phyloP scores from a whole-genome alignment of 2,329 filamentous ascomycete genomes.

The Magnaporthiopsis poae region DNA sequence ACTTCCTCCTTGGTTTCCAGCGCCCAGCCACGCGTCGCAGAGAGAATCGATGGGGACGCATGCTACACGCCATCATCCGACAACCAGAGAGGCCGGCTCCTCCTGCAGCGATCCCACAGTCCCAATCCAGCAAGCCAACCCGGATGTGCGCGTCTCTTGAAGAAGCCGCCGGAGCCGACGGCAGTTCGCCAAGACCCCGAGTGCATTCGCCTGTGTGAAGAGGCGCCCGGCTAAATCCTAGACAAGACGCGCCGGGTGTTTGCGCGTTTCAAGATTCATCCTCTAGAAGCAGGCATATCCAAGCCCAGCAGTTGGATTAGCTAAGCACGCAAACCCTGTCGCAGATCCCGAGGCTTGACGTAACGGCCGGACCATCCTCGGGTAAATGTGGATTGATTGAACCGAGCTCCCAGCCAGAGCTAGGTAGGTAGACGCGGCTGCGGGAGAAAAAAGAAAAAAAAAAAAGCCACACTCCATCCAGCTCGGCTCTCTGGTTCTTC shows the following conservation, averaged over 20 bases:
- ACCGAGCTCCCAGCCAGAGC: not conserved
- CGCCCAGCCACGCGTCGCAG: too few relatives aligned
- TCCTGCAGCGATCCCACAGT: not conserved
- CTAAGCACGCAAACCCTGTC: not conserved
- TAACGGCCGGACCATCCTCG: not conserved
- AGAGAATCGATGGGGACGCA: not conserved
- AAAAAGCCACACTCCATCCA: constrained; percentile 2
- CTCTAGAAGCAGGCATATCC: too few relatives aligned
- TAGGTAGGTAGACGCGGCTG: not conserved
- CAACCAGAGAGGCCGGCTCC: not conserved
- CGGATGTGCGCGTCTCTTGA: not conserved
- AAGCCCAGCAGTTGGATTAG: not conserved
- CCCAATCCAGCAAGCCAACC: not conserved
- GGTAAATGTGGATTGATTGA: not conserved
- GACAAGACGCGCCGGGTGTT: too few relatives aligned
- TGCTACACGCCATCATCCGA: not conserved
- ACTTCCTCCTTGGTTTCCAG: too few relatives aligned
- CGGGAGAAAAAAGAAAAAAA: not conserved
- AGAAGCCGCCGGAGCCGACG: not conserved
- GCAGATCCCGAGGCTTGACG: not conserved
- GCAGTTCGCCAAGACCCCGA: not conserved
- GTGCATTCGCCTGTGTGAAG: not conserved
- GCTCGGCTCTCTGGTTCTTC: constrained; percentile 33
- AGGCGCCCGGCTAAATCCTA: not conserved
- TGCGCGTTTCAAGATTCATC: too few relatives aligned